Evolutionary conservation across 768 basidiomycete genomes (phyloP), one percentile per base, ranked within the genome.

Genomic region (Cubamyces lactineus): DNA sequence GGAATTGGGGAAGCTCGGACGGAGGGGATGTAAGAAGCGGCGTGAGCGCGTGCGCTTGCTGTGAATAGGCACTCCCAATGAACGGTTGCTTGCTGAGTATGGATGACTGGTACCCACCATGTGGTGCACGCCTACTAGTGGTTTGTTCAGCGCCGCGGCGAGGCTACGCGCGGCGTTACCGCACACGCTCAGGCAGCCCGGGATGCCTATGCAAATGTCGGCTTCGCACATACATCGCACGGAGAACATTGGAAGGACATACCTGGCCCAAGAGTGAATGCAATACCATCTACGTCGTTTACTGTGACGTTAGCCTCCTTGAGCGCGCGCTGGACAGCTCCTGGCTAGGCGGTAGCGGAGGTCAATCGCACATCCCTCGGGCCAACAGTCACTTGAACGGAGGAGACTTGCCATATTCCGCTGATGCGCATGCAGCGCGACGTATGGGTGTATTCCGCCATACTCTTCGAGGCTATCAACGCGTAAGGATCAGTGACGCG

Each of bases 31-130:
- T 93, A 17, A 97, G 81, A 19, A 92, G 73, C 0, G 90, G 82
- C 0, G 92, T 96, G 0, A 96, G 78, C 0, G 96, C 92, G 70
- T 97, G 96, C 0, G 91, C 96, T 92, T 96, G 94, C 94, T 95
- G 66, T 39, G 34, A 39, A 40, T 9, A 17, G 15, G 43, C 2
- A 53, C 21, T 13, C 0, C 16, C n/a, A 0, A 24, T 48, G n/a
- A 38, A 38, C 41, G 43, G 21, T 51, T 11, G 39, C 8, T 42
- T n/a, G 12, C 1, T 13, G 45, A 19, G 12, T 13, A 19, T 21
- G 16, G 26, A 15, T 21, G 19, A 11, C 21, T 28, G 43, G 70
- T 11, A 11, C 78, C 49, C 40, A 94, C 95, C 96, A 98, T 98
- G 69, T 98, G 96, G 74, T 98, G 93, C 6, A 97, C 92, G 3